These are phyloP conservation scores for Ustilaginoidea virens DNA, from an alignment of 2,329 filamentous ascomycete genomes.

Conservation along the genomic window DNA sequence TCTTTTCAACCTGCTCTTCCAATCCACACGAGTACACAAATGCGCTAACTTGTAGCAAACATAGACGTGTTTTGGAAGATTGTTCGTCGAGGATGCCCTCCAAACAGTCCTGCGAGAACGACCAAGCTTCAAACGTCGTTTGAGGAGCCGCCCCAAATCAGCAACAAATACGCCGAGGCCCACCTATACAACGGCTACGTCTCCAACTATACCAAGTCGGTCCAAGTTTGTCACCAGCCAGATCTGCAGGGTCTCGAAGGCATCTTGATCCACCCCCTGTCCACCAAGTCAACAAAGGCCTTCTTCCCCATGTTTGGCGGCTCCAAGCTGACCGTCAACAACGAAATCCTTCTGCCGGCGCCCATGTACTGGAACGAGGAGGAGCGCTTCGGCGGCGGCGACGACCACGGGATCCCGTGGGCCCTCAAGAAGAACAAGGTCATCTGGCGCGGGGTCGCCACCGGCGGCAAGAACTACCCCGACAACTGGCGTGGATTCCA, in stretches of 20 bases:
- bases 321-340: conserved; percentile 53
- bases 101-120: conserved; percentile 43
- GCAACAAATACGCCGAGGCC: conserved; percentile 26
- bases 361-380: conserved; percentile 55
- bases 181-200: conserved; percentile 43
- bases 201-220: conserved; percentile 43
- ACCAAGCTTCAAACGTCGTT: conserved; percentile 28
- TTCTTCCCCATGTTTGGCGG: conserved; percentile 53
- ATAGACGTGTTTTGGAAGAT: conserved; percentile 40
- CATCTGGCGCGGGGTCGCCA: conserved; percentile 54
- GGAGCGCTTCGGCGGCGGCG: conserved; percentile 42
- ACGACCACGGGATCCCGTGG: conserved; percentile 40
- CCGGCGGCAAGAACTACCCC: conserved; percentile 42
- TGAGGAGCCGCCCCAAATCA: conserved; percentile 26
- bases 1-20: neutral
- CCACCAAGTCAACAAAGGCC: conserved; percentile 37
- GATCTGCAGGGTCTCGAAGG: conserved; percentile 48
- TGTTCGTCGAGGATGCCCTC: conserved; percentile 43
- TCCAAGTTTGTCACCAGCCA: conserved; percentile 50
- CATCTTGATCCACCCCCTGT: conserved; percentile 46
- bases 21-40: no score
- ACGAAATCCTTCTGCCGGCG: conserved; percentile 53
- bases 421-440: conserved; percentile 34
- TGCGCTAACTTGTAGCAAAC: no score
- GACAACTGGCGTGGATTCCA: conserved; percentile 59